Base-by-base conservation (phyloP, 805 yeast genomes). In the Candida maesae region DNA sequence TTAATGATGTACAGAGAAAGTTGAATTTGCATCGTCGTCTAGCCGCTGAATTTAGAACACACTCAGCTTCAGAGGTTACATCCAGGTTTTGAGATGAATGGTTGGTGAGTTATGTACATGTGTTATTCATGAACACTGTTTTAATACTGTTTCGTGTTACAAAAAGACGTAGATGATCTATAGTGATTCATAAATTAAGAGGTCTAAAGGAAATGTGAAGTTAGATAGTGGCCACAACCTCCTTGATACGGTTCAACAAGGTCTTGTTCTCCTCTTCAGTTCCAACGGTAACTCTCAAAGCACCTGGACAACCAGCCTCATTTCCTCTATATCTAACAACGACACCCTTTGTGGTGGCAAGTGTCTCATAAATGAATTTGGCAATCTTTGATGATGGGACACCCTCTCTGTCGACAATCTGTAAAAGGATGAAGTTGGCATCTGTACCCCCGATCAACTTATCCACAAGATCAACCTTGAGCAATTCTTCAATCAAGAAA, bases 241-340 rank as follows among this genome's bases (percentile, higher is more conserved):
- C 56, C 28, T 54, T 51, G 33, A 87, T 67, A 55, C 73, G 77
- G 28, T 67, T 55, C 8, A 90, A 56, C 36, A 93, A 61, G 7
- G 53, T 45, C 35, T 66, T 60, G 53, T 88, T 91, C 63, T 93
- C 98, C 40, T 74, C 78, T 19, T 61, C 65, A 1, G 96, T 89
- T 14, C 99, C 99, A 25, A 93, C 68, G 1, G 97, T 85, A 18
- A 90, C 75, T 63, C 99, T 77, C 38, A 93, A 66, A 36, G 88
- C 87, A 24, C 99, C 99, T 5, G 67, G 66, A 60, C 99, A 93
- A 28, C 95, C 95, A 33, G 80, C 73, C 65, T 93, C 99, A 26
- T 68, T 76, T 23, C 99, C 99, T 67, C 99, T 77, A 59, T 77
- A 93, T 63, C 99, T 76, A 13, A 91, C 85, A 35, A 93, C 98